phyloP scores from a whole-genome alignment of 2,329 filamentous ascomycete genomes.

The Aspergillus fijiensis region DNA sequence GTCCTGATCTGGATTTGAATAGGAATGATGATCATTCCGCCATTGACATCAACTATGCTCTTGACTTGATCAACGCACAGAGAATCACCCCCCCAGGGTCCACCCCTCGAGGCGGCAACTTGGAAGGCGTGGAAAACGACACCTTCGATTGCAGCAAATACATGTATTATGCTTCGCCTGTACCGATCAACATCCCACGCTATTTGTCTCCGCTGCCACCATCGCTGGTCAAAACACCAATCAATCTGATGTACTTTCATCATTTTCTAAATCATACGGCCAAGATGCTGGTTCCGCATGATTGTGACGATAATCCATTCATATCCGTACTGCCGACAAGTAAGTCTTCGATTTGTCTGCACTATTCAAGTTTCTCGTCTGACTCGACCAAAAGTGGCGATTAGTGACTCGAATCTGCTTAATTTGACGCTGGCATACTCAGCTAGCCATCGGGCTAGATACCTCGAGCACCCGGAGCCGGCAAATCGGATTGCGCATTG shows the following conservation, averaged over 20 bases:
- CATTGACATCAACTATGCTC: conserved; percentile 53
- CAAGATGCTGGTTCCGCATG: conserved; percentile 62
- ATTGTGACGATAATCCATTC: conserved; percentile 62
- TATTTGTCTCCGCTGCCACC: conserved; percentile 57
- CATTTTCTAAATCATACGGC: conserved; percentile 80
- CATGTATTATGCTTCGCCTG: conserved; percentile 69
- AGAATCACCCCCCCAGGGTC: conserved; percentile 9
- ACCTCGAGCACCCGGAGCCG: conserved; percentile 72
- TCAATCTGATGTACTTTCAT: conserved; percentile 75
- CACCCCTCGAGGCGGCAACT: conserved; percentile 4
- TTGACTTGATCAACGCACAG: conserved; percentile 30
- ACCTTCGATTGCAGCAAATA: conserved; percentile 56
- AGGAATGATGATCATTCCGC: conserved; percentile 70
- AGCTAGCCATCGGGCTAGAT: conserved; percentile 75
- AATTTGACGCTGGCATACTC: conserved; percentile 78
- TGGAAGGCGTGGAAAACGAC: neutral
- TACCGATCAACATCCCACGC: conserved; percentile 63
- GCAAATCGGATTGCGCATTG: conserved; percentile 74
- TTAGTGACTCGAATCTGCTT: conserved; percentile 59
- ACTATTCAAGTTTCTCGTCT: conserved; percentile 14
- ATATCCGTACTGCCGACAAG: conserved; percentile 61
- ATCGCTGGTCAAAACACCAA: conserved; percentile 66
- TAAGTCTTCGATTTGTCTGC: conserved; percentile 38
- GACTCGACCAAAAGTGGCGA: conserved; percentile 50
- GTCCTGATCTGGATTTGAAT: conserved; percentile 67